Percentiles rank a stretch among this genome's conserved stretches.
Evolutionary conservation across 352 stramenopile genomes (phyloP).

Genomic region (Pythium utonaiense): DNA sequence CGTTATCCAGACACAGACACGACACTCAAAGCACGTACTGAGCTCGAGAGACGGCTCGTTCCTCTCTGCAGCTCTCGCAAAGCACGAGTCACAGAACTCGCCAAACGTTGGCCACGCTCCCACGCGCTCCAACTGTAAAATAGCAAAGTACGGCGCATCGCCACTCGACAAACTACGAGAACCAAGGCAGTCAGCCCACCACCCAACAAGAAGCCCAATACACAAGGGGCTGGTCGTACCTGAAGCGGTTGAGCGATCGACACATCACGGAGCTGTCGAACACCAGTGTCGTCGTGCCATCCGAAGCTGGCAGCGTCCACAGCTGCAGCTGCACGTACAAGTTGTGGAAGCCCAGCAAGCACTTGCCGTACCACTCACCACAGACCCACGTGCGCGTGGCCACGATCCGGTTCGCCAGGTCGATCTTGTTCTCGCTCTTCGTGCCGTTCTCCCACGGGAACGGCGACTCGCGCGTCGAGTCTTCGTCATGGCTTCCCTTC

Average conservation of each 20-base stretch:
- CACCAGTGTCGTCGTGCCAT: constrained; percentile 1
- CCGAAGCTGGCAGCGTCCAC: neutral
- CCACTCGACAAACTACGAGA: constrained; percentile 14
- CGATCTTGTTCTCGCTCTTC: neutral
- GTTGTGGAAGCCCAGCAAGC: constrained; percentile 20
- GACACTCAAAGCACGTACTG: too few species aligned
- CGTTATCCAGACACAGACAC: too few species aligned
- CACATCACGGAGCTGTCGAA: constrained; percentile 18
- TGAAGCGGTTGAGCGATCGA: constrained; percentile 21
- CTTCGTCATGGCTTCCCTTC: constrained; percentile 15
- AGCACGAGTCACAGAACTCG: constrained; percentile 58
- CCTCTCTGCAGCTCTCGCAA: constrained; percentile 36
- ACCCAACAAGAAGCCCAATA: neutral
- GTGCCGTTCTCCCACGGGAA: neutral
- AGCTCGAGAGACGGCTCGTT: constrained; percentile 15
- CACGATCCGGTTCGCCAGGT: constrained; percentile 12
- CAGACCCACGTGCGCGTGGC: constrained; percentile 19
- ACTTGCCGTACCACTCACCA: constrained; percentile 23
- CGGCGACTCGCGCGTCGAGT: constrained; percentile 4
- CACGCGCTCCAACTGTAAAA: constrained; percentile 40
- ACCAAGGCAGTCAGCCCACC: neutral
- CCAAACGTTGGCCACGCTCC: constrained; percentile 30
- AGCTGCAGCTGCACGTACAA: constrained; percentile 17
- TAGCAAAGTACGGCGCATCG: constrained; percentile 45
- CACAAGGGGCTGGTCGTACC: neutral